Percentiles rank a stretch among this genome's conserved stretches.
phyloP scores from a whole-genome alignment of 2,329 filamentous ascomycete species.

The Nemania abortiva region DNA sequence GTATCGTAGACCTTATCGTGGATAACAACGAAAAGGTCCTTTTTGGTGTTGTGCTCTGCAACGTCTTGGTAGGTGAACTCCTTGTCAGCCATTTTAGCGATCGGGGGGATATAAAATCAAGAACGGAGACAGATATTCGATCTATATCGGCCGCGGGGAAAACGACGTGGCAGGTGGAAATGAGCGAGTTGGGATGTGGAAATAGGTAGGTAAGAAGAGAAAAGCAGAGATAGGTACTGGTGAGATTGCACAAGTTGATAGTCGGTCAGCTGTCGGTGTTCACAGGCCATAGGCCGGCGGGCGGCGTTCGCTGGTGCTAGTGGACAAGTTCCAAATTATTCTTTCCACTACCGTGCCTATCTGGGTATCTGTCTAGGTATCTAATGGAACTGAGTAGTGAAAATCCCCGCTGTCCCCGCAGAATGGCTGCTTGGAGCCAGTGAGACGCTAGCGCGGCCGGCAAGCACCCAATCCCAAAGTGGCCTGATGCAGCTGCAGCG shows the following conservation, averaged over 20 bases:
- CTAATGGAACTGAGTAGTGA: not conserved
- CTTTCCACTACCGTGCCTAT: constrained; percentile 25
- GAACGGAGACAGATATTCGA: not conserved
- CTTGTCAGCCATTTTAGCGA: constrained; percentile 56
- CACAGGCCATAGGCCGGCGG: constrained; percentile 9
- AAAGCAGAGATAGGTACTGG: constrained; percentile 24
- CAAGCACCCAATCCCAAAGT: constrained; percentile 27
- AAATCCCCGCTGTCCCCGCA: constrained; percentile 27
- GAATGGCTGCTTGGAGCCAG: constrained; percentile 26
- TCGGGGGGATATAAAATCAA: constrained; percentile 19
- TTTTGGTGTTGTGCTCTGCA: constrained; percentile 89
- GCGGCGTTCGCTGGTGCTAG: constrained; percentile 16
- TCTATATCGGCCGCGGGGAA: constrained; percentile 11
- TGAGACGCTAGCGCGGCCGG: constrained; percentile 31
- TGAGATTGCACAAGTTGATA: constrained; percentile 25
- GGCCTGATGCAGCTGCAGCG: constrained; percentile 27
- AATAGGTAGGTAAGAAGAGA: constrained; percentile 5
- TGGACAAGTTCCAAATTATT: constrained; percentile 32
- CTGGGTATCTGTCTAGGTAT: not conserved
- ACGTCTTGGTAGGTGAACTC: constrained; percentile 84
- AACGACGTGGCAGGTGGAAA: constrained; percentile 10
- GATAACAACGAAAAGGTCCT: constrained; percentile 90
- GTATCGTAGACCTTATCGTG: constrained; percentile 97
- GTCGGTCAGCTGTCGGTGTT: constrained; percentile 31
- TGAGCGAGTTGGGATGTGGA: constrained; percentile 17